Percentiles rank a stretch among this genome's conserved stretches.
These are phyloP conservation scores for Periconia macrospinosa DNA, from an alignment of 2,329 filamentous ascomycete species.

Conservation along the genomic window DNA sequence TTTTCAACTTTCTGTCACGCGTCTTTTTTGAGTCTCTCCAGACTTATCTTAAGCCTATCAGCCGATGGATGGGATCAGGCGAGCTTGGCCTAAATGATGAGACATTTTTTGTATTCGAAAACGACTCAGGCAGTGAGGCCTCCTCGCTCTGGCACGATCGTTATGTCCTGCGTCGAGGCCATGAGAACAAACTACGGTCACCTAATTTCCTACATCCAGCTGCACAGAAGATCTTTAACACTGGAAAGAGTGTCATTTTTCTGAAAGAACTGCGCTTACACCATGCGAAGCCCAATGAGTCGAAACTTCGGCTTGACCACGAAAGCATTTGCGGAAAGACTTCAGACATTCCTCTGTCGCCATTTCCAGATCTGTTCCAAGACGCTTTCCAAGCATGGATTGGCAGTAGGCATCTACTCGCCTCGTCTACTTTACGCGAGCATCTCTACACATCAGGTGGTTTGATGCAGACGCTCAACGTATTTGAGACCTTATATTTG, in stretches of 20 bases:
- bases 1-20: conserved; percentile 65
- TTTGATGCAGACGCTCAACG: conserved; percentile 65
- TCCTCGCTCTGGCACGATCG: conserved; percentile 75
- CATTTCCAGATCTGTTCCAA: conserved; percentile 76
- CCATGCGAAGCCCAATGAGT: conserved; percentile 18
- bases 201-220: conserved; percentile 75
- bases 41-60: conserved; percentile 78
- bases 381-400: conserved; percentile 76
- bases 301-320: conserved; percentile 54
- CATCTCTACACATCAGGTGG: conserved; percentile 71
- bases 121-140: conserved; percentile 58
- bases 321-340: conserved; percentile 56
- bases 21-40: conserved; percentile 82
- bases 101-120: conserved; percentile 74
- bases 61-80: conserved; percentile 82
- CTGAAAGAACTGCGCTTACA: conserved; percentile 70
- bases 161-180: conserved; percentile 66
- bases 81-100: conserved; percentile 66
- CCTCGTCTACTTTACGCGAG: conserved; percentile 66
- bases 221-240: conserved; percentile 74
- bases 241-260: conserved; percentile 86
- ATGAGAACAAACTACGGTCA: conserved; percentile 64
- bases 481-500: conserved; percentile 74
- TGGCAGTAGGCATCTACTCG: conserved; percentile 69
- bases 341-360: conserved; percentile 53